A percentile compares a stretch with the other conserved stretches of the same genome.
These are phyloP conservation scores for Gloeopeniophorella convolvens DNA, from an alignment of 768 basidiomycete species.

Conservation along the genomic window DNA sequence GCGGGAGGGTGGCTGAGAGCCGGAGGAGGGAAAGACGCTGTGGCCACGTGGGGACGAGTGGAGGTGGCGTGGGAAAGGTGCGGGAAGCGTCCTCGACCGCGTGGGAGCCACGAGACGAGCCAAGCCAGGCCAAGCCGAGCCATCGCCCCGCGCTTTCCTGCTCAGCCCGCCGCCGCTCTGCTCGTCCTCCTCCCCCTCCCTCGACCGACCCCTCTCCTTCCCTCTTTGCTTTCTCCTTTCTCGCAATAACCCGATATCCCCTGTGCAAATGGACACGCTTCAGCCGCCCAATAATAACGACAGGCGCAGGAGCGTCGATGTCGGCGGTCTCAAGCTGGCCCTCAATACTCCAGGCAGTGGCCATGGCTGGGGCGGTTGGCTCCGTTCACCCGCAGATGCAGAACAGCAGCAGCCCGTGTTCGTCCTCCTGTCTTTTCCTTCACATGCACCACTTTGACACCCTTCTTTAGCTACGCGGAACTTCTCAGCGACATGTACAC, in stretches of 20 bases:
- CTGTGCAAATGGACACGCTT: constrained; percentile 10
- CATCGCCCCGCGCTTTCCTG: too few species aligned
- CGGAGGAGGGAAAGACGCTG: too few species aligned
- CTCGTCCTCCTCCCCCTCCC: background rate
- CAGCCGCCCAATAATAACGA: constrained; percentile 12
- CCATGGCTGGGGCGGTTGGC: constrained; percentile 65
- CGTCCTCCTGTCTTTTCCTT: constrained; percentile 23
- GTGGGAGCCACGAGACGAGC: constrained; percentile 15
- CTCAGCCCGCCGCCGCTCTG: too few species aligned
- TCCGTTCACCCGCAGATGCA: constrained; percentile 28
- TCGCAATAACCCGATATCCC: background rate
- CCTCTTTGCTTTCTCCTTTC: background rate
- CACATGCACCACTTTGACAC: background rate
- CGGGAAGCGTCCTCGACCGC: background rate
- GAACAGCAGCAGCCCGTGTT: constrained; percentile 44
- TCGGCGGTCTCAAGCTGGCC: constrained; percentile 83
- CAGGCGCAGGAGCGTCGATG: constrained; percentile 76
- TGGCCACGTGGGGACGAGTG: too few species aligned
- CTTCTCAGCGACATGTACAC: constrained; percentile 79
- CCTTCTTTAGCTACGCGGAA: constrained; percentile 58
- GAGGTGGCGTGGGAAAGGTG: constrained; percentile 14
- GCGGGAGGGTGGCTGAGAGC: background rate
- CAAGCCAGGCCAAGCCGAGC: background rate
- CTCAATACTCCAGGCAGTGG: constrained; percentile 55
- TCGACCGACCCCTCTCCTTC: background rate